Evolutionary conservation across 2,329 filamentous ascomycete genomes (phyloP).

Genomic region (Calonectria hawksworthii): DNA sequence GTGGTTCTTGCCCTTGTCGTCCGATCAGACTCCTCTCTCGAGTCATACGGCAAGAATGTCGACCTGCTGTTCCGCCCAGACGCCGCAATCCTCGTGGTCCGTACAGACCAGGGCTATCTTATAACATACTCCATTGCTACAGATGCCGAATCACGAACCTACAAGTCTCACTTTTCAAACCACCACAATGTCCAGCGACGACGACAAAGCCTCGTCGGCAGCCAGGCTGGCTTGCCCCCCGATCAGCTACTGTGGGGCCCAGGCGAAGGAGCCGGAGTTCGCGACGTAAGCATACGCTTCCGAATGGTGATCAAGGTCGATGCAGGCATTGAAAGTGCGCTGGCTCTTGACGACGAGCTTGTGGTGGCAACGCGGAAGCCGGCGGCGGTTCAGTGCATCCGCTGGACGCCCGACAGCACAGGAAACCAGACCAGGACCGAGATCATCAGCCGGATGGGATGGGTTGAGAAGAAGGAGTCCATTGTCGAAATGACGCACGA

Average conservation of each 20-base stretch:
- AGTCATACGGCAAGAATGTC: constrained; percentile 87
- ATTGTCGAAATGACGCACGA: constrained; percentile 93
- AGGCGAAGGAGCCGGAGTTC: constrained; percentile 85
- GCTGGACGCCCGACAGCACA: constrained; percentile 87
- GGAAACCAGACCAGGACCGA: constrained; percentile 93
- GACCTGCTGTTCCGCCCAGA: constrained; percentile 91
- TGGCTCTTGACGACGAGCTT: constrained; percentile 93
- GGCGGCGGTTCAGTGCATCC: constrained; percentile 95
- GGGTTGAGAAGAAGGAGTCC: constrained; percentile 82
- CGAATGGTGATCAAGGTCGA: constrained; percentile 99
- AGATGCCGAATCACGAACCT: constrained; percentile 85
- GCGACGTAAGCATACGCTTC: constrained; percentile 91
- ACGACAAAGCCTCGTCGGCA: constrained; percentile 72
- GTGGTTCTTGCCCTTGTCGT: constrained; percentile 88
- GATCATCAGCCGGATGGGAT: constrained; percentile 87
- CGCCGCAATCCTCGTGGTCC: constrained; percentile 90
- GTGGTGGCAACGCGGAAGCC: constrained; percentile 93
- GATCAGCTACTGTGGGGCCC: constrained; percentile 79
- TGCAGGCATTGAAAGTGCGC: constrained; percentile 88
- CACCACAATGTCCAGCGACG: constrained; percentile 74
- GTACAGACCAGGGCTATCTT: constrained; percentile 87
- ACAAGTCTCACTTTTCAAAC: constrained; percentile 84
- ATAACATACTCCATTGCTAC: constrained; percentile 95
- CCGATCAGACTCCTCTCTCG: constrained; percentile 83
- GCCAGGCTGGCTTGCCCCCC: constrained; percentile 66